Percentiles rank a stretch among this genome's conserved stretches.
Evolutionary conservation across 106 monocot species (phyloP).

Genomic region (Apostasia ramifera): DNA sequence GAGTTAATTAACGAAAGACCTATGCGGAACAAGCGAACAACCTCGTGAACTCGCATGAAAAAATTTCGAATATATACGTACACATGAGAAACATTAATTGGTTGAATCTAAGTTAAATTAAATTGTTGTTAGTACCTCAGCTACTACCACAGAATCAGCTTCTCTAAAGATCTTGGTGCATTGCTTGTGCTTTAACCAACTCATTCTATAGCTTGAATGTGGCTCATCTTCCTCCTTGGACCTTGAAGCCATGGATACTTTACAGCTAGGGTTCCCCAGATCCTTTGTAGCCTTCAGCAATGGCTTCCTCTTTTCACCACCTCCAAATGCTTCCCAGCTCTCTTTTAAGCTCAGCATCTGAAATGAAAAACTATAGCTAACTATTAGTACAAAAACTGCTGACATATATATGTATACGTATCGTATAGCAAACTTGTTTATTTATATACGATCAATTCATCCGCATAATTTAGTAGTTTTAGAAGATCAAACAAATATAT

Average conservation of each 20-base stretch:
- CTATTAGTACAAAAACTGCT: too few species aligned
- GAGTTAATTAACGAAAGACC: too few species aligned
- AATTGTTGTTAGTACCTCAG: constrained; percentile 1
- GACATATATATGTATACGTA: too few species aligned
- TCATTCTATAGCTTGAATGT: constrained; percentile 7
- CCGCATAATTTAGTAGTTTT: too few species aligned
- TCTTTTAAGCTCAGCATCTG: too few species aligned
- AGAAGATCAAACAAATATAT: too few species aligned
- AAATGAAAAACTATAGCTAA: too few species aligned
- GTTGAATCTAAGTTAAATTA: background rate
- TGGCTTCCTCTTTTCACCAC: background rate
- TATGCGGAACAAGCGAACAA: too few species aligned
- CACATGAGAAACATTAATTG: background rate
- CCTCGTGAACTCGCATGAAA: background rate
- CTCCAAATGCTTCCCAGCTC: too few species aligned
- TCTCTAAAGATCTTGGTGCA: constrained; percentile 12
- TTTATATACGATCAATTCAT: too few species aligned
- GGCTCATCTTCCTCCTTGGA: background rate
- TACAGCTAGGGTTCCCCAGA: constrained; percentile 17
- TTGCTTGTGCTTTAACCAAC: constrained; percentile 10
- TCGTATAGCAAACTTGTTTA: too few species aligned
- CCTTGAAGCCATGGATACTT: background rate
- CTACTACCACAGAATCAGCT: background rate
- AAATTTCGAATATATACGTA: background rate
- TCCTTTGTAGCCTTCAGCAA: constrained; percentile 32